These are phyloP conservation scores for Tylopilus subfusipes DNA, from an alignment of 768 basidiomycete species.

Conservation along the genomic window DNA sequence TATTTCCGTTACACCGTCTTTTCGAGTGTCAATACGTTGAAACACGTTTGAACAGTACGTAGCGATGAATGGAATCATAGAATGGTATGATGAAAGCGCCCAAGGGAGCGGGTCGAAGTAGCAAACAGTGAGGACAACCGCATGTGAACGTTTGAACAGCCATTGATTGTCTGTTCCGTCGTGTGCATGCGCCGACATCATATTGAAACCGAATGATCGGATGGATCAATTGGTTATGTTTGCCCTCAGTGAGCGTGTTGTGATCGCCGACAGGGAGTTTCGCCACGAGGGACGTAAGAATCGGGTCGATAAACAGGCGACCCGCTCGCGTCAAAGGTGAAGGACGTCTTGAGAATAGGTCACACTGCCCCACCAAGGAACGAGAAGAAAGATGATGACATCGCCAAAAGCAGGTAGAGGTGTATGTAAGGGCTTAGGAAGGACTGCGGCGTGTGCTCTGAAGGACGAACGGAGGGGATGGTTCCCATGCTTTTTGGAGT, in stretches of 20 bases:
- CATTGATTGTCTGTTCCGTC: constrained; percentile 1
- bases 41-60: neutral
- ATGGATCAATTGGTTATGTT: neutral
- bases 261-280: constrained; percentile 19
- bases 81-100: neutral
- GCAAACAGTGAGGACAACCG: neutral
- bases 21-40: neutral
- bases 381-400: constrained; percentile 1
- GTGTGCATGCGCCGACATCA: constrained; percentile 8
- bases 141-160: constrained; percentile 3
- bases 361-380: neutral
- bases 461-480: neutral
- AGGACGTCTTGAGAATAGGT: neutral
- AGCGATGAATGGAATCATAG: neutral
- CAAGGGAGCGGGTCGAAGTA: neutral
- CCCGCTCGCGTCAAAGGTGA: neutral
- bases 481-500: constrained; percentile 2
- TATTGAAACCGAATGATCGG: constrained; percentile 3
- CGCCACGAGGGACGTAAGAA: constrained; percentile 11
- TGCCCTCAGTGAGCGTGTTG: constrained; percentile 9
- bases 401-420: neutral
- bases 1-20: neutral
- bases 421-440: neutral
- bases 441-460: neutral
- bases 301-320: constrained; percentile 2